Percentiles rank a stretch among this genome's conserved stretches.
Evolutionary conservation across 169 alveolate genomes (phyloP).

Genomic region (Plasmodium inui): DNA sequence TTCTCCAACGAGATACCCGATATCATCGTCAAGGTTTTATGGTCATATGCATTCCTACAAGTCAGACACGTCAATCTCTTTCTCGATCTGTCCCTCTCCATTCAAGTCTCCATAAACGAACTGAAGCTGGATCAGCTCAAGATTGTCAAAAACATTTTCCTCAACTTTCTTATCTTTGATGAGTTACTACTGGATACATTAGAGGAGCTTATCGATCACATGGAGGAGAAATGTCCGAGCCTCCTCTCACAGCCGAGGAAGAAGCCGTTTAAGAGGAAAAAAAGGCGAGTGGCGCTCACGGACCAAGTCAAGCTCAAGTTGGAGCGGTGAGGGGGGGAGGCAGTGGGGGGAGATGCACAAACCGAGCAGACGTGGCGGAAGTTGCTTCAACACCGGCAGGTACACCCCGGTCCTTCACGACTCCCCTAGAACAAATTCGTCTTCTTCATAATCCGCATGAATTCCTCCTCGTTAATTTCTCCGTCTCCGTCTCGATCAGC

Average conservation of each 20-base stretch:
- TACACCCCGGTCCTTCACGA: not conserved
- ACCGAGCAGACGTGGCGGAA: not conserved
- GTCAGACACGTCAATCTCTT: slow-evolving; percentile 31
- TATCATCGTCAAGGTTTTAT: slow-evolving; percentile 29
- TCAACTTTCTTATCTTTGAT: slow-evolving; percentile 34
- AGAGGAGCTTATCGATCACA: slow-evolving; percentile 19
- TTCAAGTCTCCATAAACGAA: slow-evolving; percentile 12
- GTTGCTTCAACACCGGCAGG: not conserved
- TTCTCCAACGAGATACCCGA: slow-evolving; percentile 34
- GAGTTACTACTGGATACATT: slow-evolving; percentile 36
- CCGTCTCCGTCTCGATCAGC: slow-evolving; percentile 99
- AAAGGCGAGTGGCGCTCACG: slow-evolving; percentile 32
- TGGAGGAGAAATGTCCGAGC: slow-evolving; percentile 25
- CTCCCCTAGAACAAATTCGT: slow-evolving; percentile 92
- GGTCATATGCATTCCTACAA: slow-evolving; percentile 59
- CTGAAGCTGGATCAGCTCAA: slow-evolving; percentile 21
- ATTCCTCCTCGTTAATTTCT: slow-evolving; percentile 97
- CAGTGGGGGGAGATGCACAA: too few relatives aligned
- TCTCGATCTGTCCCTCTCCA: slow-evolving; percentile 42
- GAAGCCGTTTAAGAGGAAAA: slow-evolving; percentile 55
- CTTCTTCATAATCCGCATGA: slow-evolving; percentile 97
- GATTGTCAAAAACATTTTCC: slow-evolving; percentile 42
- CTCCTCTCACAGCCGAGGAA: slow-evolving; percentile 57
- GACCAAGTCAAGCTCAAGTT: slow-evolving; percentile 21
- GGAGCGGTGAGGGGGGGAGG: not conserved